Conservation (phyloP, 257 asterid genomes). For the Solanum pinnatisectum region DNA sequence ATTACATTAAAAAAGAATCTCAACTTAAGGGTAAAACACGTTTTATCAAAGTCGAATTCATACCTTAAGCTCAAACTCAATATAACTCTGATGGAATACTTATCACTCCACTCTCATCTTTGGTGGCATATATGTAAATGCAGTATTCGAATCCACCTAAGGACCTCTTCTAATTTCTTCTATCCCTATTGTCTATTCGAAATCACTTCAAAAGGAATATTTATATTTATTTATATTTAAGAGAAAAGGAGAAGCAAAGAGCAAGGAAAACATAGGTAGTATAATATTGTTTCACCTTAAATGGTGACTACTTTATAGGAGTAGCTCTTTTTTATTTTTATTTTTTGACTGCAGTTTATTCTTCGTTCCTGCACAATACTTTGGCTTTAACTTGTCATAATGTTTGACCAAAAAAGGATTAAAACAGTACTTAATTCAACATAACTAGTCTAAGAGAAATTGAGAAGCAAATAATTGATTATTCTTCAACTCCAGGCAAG, state of each 20-base stretch:
- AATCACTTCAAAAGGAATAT: neutral
- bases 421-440: neutral
- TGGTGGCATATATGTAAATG: neutral
- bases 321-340: neutral
- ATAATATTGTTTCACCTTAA: neutral
- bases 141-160: neutral
- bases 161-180: neutral
- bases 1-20: rapidly evolving
- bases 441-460: neutral
- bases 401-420: neutral
- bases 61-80: no score
- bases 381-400: neutral
- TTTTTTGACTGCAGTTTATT: neutral
- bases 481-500: neutral
- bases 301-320: neutral
- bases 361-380: neutral
- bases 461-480: neutral
- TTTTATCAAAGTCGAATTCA: no score
- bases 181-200: neutral
- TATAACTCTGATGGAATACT: neutral
- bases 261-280: neutral
- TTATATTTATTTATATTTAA: neutral
- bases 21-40: neutral
- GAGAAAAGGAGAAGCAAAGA: neutral
- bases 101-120: neutral